phyloP scores from a whole-genome alignment of 176 grass and related monocot genomes.

The Triticum urartu region DNA sequence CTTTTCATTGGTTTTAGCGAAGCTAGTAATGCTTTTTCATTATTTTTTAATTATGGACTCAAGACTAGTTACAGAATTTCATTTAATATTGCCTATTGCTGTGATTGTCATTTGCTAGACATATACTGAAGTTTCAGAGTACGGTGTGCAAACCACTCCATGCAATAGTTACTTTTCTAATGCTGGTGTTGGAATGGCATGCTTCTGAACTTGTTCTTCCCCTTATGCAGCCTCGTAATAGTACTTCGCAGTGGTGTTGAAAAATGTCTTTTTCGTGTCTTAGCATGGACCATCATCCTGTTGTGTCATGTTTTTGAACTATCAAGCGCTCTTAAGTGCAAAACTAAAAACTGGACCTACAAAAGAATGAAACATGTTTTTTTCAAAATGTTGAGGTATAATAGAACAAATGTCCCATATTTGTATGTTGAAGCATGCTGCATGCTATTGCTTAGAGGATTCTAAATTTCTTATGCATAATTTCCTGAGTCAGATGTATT shows the following conservation, averaged over 20 bases:
- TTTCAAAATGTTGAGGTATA: too few species aligned
- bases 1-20: neutral
- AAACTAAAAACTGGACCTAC: too few species aligned
- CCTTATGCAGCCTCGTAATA: neutral
- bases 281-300: neutral
- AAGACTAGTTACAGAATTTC: neutral
- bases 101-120: too few species aligned
- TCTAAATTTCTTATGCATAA: too few species aligned
- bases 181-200: too few species aligned
- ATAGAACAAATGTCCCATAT: too few species aligned
- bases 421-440: too few species aligned
- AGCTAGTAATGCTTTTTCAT: neutral
- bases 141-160: neutral
- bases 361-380: too few species aligned
- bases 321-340: neutral
- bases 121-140: neutral
- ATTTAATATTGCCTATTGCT: neutral
- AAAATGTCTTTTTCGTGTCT: neutral
- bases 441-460: too few species aligned
- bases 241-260: neutral
- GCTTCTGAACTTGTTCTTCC: neutral
- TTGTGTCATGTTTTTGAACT: neutral
- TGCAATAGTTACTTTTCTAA: neutral
- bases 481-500: too few species aligned
- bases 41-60: too few species aligned